These are phyloP conservation scores for Boletellus ananiceps DNA, from an alignment of 768 basidiomycete genomes.

Conservation along the genomic window DNA sequence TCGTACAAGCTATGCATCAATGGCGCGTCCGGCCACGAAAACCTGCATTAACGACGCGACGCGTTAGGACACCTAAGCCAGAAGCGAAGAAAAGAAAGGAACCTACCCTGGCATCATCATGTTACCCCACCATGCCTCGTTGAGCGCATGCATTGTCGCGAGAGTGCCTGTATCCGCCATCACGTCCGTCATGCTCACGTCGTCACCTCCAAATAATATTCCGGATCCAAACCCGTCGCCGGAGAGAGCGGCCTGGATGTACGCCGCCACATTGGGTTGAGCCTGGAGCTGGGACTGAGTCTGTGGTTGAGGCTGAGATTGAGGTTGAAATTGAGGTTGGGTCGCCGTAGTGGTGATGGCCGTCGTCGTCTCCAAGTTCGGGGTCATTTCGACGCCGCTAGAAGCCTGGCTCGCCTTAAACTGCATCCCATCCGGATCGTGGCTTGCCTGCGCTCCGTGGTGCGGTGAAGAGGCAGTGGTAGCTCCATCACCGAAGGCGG, in stretches of 20 bases:
- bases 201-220: neutral
- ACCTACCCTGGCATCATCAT: constrained; percentile 82
- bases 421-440: constrained; percentile 30
- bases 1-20: constrained; percentile 22
- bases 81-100: neutral
- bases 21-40: constrained; percentile 31
- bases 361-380: neutral
- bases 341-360: neutral
- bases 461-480: neutral
- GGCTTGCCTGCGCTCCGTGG: constrained; percentile 14
- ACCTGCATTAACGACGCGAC: constrained; percentile 10
- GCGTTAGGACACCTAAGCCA: neutral
- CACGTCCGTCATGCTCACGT: constrained; percentile 24
- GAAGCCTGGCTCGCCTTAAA: constrained; percentile 16
- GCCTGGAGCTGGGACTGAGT: neutral
- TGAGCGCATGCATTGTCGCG: constrained; percentile 69
- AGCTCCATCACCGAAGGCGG: too few species aligned
- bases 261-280: constrained; percentile 40
- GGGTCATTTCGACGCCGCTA: neutral
- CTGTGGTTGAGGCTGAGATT: too few species aligned
- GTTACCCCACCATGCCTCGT: constrained; percentile 69
- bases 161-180: constrained; percentile 50
- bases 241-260: constrained; percentile 31
- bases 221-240: neutral
- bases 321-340: too few species aligned